phyloP scores from a whole-genome alignment of 169 alveolate genomes.

The Perkinsus marinus region DNA sequence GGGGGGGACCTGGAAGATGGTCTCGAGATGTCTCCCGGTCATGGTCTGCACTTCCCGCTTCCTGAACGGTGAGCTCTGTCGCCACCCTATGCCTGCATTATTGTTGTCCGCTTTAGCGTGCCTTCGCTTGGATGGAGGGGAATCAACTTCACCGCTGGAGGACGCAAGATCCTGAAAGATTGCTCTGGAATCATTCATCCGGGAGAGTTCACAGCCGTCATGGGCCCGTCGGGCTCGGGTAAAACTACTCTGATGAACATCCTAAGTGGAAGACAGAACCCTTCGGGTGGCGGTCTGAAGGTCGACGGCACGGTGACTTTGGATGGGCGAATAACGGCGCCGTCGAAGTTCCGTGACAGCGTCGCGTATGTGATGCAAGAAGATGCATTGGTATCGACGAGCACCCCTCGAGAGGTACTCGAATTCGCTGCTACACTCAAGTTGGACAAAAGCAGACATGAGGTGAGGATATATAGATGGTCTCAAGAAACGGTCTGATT shows the following conservation, averaged over 20 bases:
- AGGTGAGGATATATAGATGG: not conserved
- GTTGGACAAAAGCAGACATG: not conserved
- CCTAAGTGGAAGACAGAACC: not conserved
- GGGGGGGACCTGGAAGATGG: no score
- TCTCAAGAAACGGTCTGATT: not conserved
- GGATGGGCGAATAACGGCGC: not conserved
- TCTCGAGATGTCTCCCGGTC: no score
- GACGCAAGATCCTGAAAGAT: not conserved
- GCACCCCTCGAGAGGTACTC: not conserved
- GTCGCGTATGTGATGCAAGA: slow-evolving; percentile 6
- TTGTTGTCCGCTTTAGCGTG: no score
- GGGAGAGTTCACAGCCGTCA: slow-evolving; percentile 55
- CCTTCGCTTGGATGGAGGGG: not conserved
- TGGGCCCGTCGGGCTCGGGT: slow-evolving; percentile 72
- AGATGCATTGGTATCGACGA: not conserved
- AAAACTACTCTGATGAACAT: slow-evolving; percentile 52
- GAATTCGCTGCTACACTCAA: not conserved
- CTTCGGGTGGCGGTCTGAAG: not conserved
- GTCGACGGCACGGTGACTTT: not conserved
- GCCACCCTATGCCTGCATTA: no score
- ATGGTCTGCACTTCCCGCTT: no score
- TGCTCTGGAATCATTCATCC: slow-evolving; percentile 8
- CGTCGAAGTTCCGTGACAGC: not conserved
- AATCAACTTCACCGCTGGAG: not conserved
- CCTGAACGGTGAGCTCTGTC: no score